Conservation (phyloP, 495 filamentous ascomycete species). For the Schizothecium vesticola region DNA sequence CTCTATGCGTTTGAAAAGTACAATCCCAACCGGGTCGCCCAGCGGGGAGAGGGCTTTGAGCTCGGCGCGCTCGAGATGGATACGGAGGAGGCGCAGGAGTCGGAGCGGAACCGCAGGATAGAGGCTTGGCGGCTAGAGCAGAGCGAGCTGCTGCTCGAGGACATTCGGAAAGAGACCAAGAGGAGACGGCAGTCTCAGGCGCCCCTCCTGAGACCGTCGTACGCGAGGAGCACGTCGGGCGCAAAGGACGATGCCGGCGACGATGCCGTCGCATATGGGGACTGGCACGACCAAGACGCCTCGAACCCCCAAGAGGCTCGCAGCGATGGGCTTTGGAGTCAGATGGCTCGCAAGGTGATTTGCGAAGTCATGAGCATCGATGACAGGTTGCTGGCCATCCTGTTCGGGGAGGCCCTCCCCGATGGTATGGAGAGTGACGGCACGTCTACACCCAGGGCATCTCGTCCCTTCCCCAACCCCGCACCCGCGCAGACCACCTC, state of each 20-base stretch:
- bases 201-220: constrained; percentile 11
- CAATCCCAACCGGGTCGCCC: constrained; percentile 67
- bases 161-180: constrained; percentile 81
- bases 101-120: constrained; percentile 73
- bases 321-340: constrained; percentile 66
- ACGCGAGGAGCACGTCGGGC: constrained; percentile 14
- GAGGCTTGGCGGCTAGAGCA: constrained; percentile 91
- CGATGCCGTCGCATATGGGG: constrained; percentile 23
- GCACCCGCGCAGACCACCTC: constrained; percentile 25
- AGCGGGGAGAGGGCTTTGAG: constrained; percentile 58
- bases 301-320: constrained; percentile 30
- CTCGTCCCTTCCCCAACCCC: constrained; percentile 19
- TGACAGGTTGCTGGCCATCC: constrained; percentile 71
- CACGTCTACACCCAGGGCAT: constrained; percentile 38
- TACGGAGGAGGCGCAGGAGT: constrained; percentile 52
- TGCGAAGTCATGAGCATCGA: constrained; percentile 88
- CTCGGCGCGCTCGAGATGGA: constrained; percentile 49
- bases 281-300: constrained; percentile 41
- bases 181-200: constrained; percentile 46
- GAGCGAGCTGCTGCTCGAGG: constrained; percentile 73
- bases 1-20: constrained; percentile 80
- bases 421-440: constrained; percentile 42
- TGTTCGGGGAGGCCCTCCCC: constrained; percentile 80
- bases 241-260: constrained; percentile 31
- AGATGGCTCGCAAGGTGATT: constrained; percentile 80